These are phyloP conservation scores for Claviceps paspali DNA, from an alignment of 2,329 filamentous ascomycete species.

Conservation along the genomic window DNA sequence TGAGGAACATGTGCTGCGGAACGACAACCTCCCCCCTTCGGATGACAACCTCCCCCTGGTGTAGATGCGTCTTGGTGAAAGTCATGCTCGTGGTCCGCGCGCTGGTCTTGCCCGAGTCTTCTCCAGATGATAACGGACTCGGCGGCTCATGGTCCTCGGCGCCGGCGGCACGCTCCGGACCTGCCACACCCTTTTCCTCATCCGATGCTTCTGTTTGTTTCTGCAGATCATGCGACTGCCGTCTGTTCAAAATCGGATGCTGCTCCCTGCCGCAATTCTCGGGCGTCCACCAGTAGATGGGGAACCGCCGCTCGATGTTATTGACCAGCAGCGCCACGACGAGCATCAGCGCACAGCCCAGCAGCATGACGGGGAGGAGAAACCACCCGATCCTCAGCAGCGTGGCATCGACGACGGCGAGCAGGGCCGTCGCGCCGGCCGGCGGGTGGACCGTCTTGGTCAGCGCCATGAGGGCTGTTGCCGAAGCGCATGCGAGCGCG, in stretches of 20 bases:
- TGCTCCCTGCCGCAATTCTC: constrained; percentile 13
- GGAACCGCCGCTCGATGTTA: constrained; percentile 52
- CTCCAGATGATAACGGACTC: too few species aligned
- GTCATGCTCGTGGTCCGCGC: constrained; percentile 5
- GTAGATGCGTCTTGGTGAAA: constrained; percentile 5
- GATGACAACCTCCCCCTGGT: constrained; percentile 19
- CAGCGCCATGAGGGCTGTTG: constrained; percentile 49
- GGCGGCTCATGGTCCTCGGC: too few species aligned
- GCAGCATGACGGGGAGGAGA: constrained; percentile 44
- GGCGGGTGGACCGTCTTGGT: constrained; percentile 63
- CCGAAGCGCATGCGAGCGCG: constrained; percentile 46
- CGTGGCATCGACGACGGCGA: constrained; percentile 45
- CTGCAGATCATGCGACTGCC: constrained; percentile 5
- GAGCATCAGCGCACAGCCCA: constrained; percentile 48
- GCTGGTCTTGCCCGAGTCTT: constrained; percentile 2
- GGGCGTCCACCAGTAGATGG: constrained; percentile 56
- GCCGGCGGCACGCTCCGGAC: too few species aligned
- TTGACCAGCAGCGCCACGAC: constrained; percentile 48
- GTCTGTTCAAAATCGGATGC: constrained; percentile 3
- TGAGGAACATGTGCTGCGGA: constrained; percentile 20
- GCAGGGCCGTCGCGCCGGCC: constrained; percentile 56
- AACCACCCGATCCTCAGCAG: constrained; percentile 50
- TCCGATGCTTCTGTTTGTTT: constrained; percentile 1
- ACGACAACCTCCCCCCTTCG: constrained; percentile 19
- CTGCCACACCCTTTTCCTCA: constrained; percentile 4